These are phyloP conservation scores for Cadophora malorum DNA, from an alignment of 2,329 filamentous ascomycete species.

Conservation along the genomic window DNA sequence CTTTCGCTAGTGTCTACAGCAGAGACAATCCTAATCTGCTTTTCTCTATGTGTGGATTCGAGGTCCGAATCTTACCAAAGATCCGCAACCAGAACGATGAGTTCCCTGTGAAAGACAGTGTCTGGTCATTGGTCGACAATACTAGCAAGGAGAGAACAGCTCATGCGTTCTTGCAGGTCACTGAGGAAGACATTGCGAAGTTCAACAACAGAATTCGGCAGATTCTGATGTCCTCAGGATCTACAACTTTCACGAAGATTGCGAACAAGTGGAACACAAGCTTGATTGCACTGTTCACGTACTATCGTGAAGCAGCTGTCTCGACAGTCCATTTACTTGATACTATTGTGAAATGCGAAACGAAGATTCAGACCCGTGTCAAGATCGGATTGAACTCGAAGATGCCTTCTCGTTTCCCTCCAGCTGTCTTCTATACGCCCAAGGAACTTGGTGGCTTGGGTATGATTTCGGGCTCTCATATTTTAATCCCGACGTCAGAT, in stretches of 20 bases:
- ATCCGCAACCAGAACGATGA: slow-evolving; percentile 94
- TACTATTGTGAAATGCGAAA: slow-evolving; percentile 99
- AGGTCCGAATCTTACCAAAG: slow-evolving; percentile 95
- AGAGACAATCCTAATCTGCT: slow-evolving; percentile 96
- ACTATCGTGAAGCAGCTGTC: slow-evolving; percentile 96
- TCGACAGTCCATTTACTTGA: slow-evolving; percentile 93
- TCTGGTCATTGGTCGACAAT: slow-evolving; percentile 97
- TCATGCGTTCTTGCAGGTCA: slow-evolving; percentile 96
- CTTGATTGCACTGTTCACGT: slow-evolving; percentile 95
- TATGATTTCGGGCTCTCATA: slow-evolving; percentile 99
- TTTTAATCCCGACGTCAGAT: slow-evolving; percentile 94
- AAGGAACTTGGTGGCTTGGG: slow-evolving; percentile 96
- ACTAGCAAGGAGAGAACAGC: slow-evolving; percentile 96
- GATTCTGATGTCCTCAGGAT: slow-evolving; percentile 99
- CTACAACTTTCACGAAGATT: slow-evolving; percentile 99
- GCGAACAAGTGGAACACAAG: slow-evolving; percentile 99
- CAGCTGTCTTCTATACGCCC: slow-evolving; percentile 97
- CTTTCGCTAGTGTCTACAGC: slow-evolving; percentile 97
- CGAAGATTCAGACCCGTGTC: slow-evolving; percentile 97
- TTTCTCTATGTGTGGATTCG: slow-evolving; percentile 98
- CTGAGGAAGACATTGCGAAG: slow-evolving; percentile 96
- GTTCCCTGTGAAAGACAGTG: slow-evolving; percentile 96
- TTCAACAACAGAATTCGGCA: slow-evolving; percentile 99
- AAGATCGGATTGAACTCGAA: slow-evolving; percentile 99
- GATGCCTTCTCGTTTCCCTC: slow-evolving; percentile 98